Base-by-base conservation (phyloP, 23 red algal genomes). In the Gracilariopsis chorda region DNA sequence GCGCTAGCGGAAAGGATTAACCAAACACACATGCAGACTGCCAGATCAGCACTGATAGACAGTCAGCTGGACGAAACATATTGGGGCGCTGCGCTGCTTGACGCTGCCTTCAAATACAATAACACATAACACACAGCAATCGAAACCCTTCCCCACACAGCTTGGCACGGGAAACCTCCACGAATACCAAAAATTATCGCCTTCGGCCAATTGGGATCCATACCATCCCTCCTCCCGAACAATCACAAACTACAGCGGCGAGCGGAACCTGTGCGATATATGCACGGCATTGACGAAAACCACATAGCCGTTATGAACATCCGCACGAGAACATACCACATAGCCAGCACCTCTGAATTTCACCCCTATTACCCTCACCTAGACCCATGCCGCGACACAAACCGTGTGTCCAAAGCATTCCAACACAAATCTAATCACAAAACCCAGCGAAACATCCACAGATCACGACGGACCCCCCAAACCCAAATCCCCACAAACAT, bases 101-200 rank as follows among this genome's bases (percentile, higher is more conserved):
- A 80, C 30, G 27, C 76, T n/a, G 24, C 24, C 7, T 80, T 21
- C 1, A 80, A 80, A 16, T 80, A 80, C 24, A 80, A 80, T 27
- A 9, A 53, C 0, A 32, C 33, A 1, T 41, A 30, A 19, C 48
- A 80, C 76, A 45, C 37, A 5, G 7, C 67, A 6, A 24, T 73
- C 40, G 20, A 46, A 4, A 73, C 42, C 37, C 30, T 73, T 47
- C 37, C 67, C 67, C 32, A 25, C 67, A 73, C 39, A 7, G 11
- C 47, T 14, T 73, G 67, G 67, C 32, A 73, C 24, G 28, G 28
- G 12, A 20, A 4, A 14, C 39, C 32, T 0, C 67, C 67, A 2
- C 9, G 1, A 44, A 6, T 73, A 5, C 14, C 6, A 6, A 32
- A 46, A 6, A 17, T 73, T 4, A 7, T 80, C 17, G 6, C 48